These are phyloP conservation scores for Colletotrichum cordylinicola DNA, from an alignment of 2,329 filamentous ascomycete species.

Conservation along the genomic window DNA sequence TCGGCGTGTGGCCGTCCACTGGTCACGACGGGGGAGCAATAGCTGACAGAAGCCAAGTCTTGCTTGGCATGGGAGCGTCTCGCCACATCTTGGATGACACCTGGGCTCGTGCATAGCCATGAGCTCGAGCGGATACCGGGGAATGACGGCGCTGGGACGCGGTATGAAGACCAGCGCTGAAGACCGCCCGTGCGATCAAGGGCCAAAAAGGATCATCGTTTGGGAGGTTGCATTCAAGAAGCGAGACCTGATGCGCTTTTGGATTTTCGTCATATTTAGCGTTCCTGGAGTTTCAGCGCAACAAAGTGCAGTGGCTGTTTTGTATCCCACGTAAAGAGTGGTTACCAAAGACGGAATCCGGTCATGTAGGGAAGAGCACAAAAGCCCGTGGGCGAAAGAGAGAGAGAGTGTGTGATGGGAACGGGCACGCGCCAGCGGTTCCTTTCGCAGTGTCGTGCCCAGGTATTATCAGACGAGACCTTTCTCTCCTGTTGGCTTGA, in stretches of 20 bases:
- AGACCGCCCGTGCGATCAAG: constrained; percentile 5
- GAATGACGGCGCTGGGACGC: background rate
- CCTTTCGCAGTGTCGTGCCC: background rate
- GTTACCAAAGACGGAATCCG: background rate
- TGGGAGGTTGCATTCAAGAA: background rate
- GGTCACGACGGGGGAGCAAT: background rate
- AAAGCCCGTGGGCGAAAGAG: background rate
- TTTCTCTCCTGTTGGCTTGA: background rate
- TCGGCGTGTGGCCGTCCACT: background rate
- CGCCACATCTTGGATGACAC: background rate
- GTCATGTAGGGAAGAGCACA: background rate
- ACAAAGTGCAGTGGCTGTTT: background rate
- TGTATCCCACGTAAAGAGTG: background rate
- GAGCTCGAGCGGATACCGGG: background rate
- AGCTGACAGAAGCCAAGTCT: background rate
- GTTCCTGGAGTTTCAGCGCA: background rate
- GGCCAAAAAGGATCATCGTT: background rate
- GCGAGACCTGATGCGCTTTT: background rate
- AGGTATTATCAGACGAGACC: background rate
- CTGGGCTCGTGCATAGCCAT: background rate
- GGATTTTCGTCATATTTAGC: background rate
- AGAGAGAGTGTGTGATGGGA: background rate
- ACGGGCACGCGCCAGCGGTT: background rate
- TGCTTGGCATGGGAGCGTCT: background rate
- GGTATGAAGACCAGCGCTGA: background rate